These are phyloP conservation scores for Phyllosticta paracitricarpa DNA, from an alignment of 2,329 filamentous ascomycete genomes.

Conservation along the genomic window DNA sequence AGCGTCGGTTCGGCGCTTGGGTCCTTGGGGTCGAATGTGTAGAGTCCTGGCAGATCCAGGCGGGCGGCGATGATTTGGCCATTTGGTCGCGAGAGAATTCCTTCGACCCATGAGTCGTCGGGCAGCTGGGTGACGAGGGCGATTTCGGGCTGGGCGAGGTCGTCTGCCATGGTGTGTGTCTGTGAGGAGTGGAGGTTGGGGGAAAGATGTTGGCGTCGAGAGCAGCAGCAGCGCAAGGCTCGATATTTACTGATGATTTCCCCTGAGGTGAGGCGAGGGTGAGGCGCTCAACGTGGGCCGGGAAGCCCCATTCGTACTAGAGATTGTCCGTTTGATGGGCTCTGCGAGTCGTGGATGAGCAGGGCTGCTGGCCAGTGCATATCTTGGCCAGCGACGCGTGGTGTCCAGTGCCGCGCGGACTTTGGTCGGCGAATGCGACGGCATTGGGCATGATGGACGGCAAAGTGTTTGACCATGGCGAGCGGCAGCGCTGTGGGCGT, in stretches of 20 bases:
- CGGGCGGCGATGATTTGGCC: slow-evolving; percentile 6
- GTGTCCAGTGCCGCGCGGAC: background rate
- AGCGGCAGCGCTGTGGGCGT: background rate
- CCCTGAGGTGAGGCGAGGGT: background rate
- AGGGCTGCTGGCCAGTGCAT: background rate
- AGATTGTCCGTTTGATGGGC: background rate
- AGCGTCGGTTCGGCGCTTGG: background rate
- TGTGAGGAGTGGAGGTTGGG: background rate
- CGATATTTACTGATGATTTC: background rate
- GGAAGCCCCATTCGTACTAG: background rate
- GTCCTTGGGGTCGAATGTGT: slow-evolving; percentile 8
- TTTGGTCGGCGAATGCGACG: background rate
- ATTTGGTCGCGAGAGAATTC: slow-evolving; percentile 6
- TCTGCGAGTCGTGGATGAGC: background rate
- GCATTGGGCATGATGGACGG: background rate
- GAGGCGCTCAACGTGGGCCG: background rate
- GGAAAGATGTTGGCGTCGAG: background rate
- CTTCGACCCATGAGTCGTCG: slow-evolving; percentile 7
- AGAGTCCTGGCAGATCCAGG: slow-evolving; percentile 8
- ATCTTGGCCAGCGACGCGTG: background rate
- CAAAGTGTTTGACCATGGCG: background rate
- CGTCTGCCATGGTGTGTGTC: background rate
- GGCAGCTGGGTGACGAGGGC: slow-evolving; percentile 6
- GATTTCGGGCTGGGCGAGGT: background rate
- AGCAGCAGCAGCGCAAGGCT: background rate